Evolutionary conservation across 768 basidiomycete genomes (phyloP).

Genomic region (Trametes gibbosa): DNA sequence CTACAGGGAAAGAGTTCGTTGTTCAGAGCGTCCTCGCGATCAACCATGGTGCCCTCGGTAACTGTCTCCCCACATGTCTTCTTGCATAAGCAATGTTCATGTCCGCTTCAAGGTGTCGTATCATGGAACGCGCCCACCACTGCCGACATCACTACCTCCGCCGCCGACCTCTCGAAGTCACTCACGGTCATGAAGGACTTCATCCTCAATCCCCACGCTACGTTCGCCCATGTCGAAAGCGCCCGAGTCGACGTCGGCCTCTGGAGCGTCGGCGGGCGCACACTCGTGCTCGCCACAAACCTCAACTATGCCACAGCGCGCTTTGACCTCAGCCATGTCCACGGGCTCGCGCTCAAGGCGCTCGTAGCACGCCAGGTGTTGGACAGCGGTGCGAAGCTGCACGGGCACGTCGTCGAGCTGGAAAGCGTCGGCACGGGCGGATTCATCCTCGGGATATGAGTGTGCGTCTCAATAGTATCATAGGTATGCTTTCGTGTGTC

Average conservation of each 20-base stretch:
- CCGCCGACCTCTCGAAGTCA: constrained; percentile 33
- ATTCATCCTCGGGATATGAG: constrained; percentile 20
- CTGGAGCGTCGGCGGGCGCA: constrained; percentile 32
- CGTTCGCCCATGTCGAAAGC: constrained; percentile 22
- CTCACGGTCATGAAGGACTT: constrained; percentile 30
- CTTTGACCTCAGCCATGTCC: constrained; percentile 19
- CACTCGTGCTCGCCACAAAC: constrained; percentile 36
- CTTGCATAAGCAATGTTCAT: not conserved
- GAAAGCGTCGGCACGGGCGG: constrained; percentile 27
- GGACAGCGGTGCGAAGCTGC: constrained; percentile 27
- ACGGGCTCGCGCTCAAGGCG: constrained; percentile 6
- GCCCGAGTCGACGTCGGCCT: constrained; percentile 33
- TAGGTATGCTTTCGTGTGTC: no score
- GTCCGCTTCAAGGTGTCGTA: constrained; percentile 28
- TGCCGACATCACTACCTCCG: constrained; percentile 35
- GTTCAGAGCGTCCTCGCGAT: constrained; percentile 64
- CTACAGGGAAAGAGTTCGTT: constrained; percentile 69
- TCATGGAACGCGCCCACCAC: constrained; percentile 44
- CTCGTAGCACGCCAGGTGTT: constrained; percentile 21
- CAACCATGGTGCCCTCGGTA: constrained; percentile 66
- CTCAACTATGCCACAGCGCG: constrained; percentile 27
- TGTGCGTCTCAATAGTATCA: no score
- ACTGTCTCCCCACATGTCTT: not conserved
- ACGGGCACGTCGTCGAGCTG: constrained; percentile 19
- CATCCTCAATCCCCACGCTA: constrained; percentile 29